Conservation (phyloP, 805 yeast genomes). For the Saccharomycopsis fodiens region DNA sequence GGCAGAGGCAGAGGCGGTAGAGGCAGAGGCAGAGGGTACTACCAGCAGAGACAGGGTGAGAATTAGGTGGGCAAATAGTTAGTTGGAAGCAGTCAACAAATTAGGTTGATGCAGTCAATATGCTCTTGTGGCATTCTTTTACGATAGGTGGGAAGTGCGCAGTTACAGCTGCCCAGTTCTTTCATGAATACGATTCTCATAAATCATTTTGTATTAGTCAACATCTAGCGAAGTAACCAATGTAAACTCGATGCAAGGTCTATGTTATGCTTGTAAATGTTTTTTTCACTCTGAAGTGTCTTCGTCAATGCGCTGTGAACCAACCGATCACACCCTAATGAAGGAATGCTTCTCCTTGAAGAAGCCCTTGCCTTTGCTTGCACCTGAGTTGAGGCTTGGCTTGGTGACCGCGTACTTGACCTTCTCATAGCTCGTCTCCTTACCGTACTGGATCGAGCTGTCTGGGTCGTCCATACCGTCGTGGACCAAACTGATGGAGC, state of each 20-base stretch:
- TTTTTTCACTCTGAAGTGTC: no score
- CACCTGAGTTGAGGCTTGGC: background rate
- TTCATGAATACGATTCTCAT: background rate
- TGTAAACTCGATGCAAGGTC: no score
- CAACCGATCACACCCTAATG: no score
- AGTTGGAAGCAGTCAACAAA: no score
- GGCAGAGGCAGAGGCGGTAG: slow-evolving; percentile 35
- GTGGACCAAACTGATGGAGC: slow-evolving; percentile 79
- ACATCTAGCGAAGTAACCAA: background rate
- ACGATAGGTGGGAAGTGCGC: background rate
- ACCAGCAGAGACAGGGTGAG: slow-evolving; percentile 6
- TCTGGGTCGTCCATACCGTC: slow-evolving; percentile 41
- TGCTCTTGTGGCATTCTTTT: background rate
- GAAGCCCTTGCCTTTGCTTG: slow-evolving; percentile 12
- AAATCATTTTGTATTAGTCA: background rate
- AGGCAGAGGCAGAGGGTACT: slow-evolving; percentile 30
- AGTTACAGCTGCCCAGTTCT: background rate
- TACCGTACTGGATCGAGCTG: slow-evolving; percentile 40
- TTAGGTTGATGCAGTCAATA: no score
- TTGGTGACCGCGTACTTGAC: slow-evolving; percentile 48
- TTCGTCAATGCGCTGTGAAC: no score
- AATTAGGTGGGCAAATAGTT: background rate
- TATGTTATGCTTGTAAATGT: no score
- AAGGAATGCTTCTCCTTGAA: slow-evolving; percentile 19
- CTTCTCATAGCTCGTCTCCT: slow-evolving; percentile 40